A percentile compares a stretch with the other conserved stretches of the same genome.
These are phyloP conservation scores for Aspergillus kassunensis DNA, from an alignment of 495 filamentous ascomycete genomes.

Conservation along the genomic window DNA sequence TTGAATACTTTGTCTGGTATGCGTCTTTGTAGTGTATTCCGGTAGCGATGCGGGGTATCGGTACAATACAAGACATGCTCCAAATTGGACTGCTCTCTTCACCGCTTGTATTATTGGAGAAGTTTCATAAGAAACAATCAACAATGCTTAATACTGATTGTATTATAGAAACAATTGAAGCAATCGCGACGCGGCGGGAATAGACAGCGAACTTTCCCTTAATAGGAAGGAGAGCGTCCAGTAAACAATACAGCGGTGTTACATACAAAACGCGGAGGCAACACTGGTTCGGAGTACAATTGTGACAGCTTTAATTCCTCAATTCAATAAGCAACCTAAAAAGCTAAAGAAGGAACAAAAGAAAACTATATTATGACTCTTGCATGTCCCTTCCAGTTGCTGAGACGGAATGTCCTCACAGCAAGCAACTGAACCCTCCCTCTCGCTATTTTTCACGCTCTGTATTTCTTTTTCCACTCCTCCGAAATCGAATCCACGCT, in stretches of 20 bases:
- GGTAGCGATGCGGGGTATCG: not conserved
- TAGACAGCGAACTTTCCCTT: not conserved
- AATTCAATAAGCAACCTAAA: too few relatives aligned
- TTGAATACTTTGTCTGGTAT: too few relatives aligned
- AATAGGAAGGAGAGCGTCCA: not conserved
- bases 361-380: not conserved
- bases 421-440: too few relatives aligned
- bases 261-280: constrained; percentile 7
- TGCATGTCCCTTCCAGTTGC: not conserved
- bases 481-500: constrained; percentile 2
- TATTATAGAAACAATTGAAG: too few relatives aligned
- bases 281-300: too few relatives aligned
- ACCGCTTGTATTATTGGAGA: not conserved
- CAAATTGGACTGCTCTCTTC: not conserved
- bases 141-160: too few relatives aligned
- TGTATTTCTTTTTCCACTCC: constrained; percentile 10
- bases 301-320: too few relatives aligned
- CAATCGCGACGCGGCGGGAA: constrained; percentile 5
- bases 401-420: too few relatives aligned
- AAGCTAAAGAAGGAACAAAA: not conserved
- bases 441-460: constrained; percentile 12
- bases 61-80: not conserved
- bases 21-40: too few relatives aligned
- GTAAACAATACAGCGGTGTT: not conserved
- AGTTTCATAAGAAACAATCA: not conserved